A percentile compares a stretch with the other conserved stretches of the same genome.
Conservation (phyloP, 768 basidiomycete genomes). For the Mycena crocata region DNA sequence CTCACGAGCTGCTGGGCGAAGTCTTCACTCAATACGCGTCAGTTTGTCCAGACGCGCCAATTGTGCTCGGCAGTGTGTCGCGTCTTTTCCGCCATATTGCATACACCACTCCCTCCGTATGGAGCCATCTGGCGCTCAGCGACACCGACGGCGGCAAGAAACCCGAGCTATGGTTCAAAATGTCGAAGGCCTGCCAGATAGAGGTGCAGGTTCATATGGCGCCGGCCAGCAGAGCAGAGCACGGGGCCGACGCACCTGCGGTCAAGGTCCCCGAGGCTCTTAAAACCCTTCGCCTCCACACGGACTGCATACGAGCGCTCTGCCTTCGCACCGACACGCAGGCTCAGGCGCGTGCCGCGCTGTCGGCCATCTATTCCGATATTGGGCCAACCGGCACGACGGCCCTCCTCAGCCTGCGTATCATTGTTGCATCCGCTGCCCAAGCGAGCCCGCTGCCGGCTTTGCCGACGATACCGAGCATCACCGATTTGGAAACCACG, state of each 20-base stretch:
- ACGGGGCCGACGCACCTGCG: not conserved
- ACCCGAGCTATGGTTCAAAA: slow-evolving; percentile 44
- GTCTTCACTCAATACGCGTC: slow-evolving; percentile 45
- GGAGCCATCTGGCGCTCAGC: slow-evolving; percentile 43
- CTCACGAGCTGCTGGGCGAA: slow-evolving; percentile 50
- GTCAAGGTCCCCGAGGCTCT: slow-evolving; percentile 1
- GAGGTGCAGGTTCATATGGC: slow-evolving; percentile 36
- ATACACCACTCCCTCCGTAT: slow-evolving; percentile 43
- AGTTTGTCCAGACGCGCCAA: slow-evolving; percentile 45
- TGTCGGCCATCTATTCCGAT: slow-evolving; percentile 35
- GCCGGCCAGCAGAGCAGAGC: not conserved
- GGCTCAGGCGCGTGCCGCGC: slow-evolving; percentile 33
- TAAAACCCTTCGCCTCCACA: slow-evolving; percentile 19
- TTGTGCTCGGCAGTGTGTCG: slow-evolving; percentile 46
- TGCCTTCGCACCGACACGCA: slow-evolving; percentile 35
- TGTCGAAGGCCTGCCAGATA: slow-evolving; percentile 41
- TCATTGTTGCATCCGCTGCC: slow-evolving; percentile 13
- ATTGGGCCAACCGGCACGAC: not conserved
- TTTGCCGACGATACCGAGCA: slow-evolving; percentile 19
- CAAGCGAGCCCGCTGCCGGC: slow-evolving; percentile 18
- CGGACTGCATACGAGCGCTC: slow-evolving; percentile 34
- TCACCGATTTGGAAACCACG: slow-evolving; percentile 33
- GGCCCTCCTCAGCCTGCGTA: slow-evolving; percentile 20
- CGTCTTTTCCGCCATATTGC: slow-evolving; percentile 42
- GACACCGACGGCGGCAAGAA: slow-evolving; percentile 38